These are phyloP conservation scores for Trypanosoma conorhini DNA, from an alignment of 208 protist genomes.

Conservation along the genomic window DNA sequence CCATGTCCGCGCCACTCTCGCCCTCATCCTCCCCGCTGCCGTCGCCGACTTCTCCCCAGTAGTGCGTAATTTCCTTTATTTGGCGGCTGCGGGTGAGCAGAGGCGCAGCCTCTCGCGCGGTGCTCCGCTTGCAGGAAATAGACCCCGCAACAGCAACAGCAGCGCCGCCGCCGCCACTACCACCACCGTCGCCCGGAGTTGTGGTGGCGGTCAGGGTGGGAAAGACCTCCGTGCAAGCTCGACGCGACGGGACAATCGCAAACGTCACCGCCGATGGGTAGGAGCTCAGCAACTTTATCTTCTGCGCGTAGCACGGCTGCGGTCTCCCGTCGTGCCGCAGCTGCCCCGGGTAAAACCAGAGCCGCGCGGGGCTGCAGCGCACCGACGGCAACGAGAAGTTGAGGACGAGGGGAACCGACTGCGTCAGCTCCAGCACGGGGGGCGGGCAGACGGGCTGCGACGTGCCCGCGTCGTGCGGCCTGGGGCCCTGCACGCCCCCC, in stretches of 20 bases:
- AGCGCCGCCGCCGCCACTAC: background rate
- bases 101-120: background rate
- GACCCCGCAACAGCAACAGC: background rate
- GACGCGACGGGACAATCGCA: conserved; percentile 31
- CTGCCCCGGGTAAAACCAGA: conserved; percentile 85
- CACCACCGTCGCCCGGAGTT: background rate
- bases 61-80: conserved; percentile 15
- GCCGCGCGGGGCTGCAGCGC: conserved; percentile 39
- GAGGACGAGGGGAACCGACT: conserved; percentile 44
- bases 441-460: conserved; percentile 2
- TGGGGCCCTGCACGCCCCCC: background rate
- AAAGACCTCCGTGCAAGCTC: background rate
- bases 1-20: background rate
- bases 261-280: conserved; percentile 46
- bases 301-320: conserved; percentile 66
- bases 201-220: background rate
- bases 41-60: conserved; percentile 21
- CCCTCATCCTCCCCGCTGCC: background rate
- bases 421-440: conserved; percentile 37
- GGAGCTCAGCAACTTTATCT: conserved; percentile 58
- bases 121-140: background rate
- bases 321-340: conserved; percentile 69
- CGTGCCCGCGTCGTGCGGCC: background rate
- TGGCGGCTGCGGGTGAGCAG: conserved; percentile 19
- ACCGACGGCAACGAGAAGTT: conserved; percentile 51